phyloP scores from a whole-genome alignment of 2,329 filamentous ascomycete species.

The Biscogniauxia sp. region DNA sequence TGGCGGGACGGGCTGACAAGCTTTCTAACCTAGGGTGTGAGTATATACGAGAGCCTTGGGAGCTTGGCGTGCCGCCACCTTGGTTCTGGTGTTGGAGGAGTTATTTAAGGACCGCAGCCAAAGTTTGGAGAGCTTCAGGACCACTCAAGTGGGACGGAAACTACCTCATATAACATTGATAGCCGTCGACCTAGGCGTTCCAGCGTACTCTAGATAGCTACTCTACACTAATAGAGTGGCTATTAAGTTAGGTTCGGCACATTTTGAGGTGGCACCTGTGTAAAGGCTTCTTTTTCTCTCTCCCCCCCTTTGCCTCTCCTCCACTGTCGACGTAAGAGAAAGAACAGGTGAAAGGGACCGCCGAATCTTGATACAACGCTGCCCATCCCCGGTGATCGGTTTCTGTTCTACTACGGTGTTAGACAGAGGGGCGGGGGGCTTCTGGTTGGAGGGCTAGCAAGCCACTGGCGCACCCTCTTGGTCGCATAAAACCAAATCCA shows the following conservation, averaged over 20 bases:
- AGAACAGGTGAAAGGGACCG: neutral
- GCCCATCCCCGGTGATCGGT: neutral
- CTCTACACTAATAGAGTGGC: too few relatives aligned
- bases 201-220: too few relatives aligned
- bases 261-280: neutral
- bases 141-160: neutral
- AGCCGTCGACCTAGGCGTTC: neutral
- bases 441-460: neutral
- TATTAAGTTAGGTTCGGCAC: neutral
- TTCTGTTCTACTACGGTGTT: neutral
- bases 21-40: neutral
- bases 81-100: neutral
- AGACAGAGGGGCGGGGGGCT: neutral
- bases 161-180: neutral
- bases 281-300: neutral
- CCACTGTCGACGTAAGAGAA: neutral
- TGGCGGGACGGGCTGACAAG: neutral
- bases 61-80: neutral
- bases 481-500: neutral
- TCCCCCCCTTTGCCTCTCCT: too few relatives aligned
- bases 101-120: neutral
- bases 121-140: neutral
- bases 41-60: neutral
- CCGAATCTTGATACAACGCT: slow-evolving; percentile 1
- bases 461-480: neutral